Base-by-base conservation (phyloP, 1,139 yeast species). In the Kurtzmaniella quercitrusa region DNA sequence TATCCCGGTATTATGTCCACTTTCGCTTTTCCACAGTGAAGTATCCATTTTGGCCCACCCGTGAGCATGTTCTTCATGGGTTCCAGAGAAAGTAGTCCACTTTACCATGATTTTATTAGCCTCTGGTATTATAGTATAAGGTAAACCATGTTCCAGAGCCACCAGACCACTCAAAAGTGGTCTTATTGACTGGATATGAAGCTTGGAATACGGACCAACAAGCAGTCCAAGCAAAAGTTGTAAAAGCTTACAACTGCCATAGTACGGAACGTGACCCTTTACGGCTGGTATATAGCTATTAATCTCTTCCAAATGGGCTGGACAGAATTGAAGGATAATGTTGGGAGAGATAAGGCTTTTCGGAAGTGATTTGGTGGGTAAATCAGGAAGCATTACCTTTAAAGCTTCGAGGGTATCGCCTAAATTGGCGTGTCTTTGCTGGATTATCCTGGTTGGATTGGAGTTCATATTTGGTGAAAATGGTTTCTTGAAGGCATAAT, bases 51-150 rank as follows among this genome's bases (percentile, higher is more conserved):
- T 55, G 11, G 70, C 63, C 75, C 76, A 68, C 26, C 59, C 54
- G 47, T 68, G 71, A 57, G 5, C 75, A 20, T n/a, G 19, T 3
- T 20, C 38, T 11, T 21, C 32, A 23, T 38, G 40, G 19, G 41
- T 17, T 5, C 76, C 76, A 21, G 74, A 73, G 51, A 88, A 82
- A 1, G 87, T 82, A 40, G 74, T 66, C 88, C 88, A 84, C 45
- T 83, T 67, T 2, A 84, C 60, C 21, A 75, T 63, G 20, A 84
- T 61, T 50, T 81, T 82, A 19, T 83, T 78, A 7, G 81, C 62
- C 38, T 65, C 60, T 2, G 61, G 62, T 40, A 66, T 66, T 5
- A 73, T 59, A 30, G 74, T 69, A 42, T 60, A 59, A 21, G 62
- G 52, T 28, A 59, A 50, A 37, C 55, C 54, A 21, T 32, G 26